phyloP scores from a whole-genome alignment of 1,284 basidiomycete genomes.

The Boletellus dicymbophilus region DNA sequence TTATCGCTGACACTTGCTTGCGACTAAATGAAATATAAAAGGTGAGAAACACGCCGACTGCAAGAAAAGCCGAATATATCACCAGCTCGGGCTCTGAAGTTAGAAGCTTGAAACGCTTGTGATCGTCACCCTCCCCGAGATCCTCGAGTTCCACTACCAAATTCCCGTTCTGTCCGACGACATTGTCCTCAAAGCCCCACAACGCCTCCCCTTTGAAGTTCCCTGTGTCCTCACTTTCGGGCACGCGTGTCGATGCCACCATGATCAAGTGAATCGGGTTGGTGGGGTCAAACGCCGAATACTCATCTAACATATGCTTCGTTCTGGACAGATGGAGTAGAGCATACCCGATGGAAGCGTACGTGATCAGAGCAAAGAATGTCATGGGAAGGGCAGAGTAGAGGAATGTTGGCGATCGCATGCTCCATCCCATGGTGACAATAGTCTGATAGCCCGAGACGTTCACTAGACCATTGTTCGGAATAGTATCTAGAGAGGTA shows the following conservation, averaged over 20 bases:
- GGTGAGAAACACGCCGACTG: too few species aligned
- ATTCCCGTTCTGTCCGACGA: background rate
- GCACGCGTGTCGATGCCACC: background rate
- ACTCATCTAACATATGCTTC: background rate
- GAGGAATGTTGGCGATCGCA: background rate
- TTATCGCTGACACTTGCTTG: too few species aligned
- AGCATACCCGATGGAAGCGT: background rate
- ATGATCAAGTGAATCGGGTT: constrained; percentile 13
- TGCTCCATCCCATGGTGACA: constrained; percentile 8
- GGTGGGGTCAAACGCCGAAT: constrained; percentile 7
- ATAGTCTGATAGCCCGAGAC: constrained; percentile 1
- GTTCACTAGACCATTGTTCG: background rate
- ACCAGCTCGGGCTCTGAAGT: too few species aligned
- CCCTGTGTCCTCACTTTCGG: background rate
- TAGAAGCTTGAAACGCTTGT: background rate
- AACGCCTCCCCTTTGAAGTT: background rate
- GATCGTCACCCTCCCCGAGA: background rate
- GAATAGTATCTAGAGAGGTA: background rate
- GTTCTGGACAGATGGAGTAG: background rate
- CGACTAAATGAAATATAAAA: too few species aligned
- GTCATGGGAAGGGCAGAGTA: constrained; percentile 6
- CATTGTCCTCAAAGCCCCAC: background rate
- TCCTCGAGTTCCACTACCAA: background rate
- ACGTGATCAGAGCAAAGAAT: background rate
- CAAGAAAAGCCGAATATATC: too few species aligned